Evolutionary conservation across 495 filamentous ascomycete genomes (phyloP), one percentile per base, ranked within the genome.

Genomic region (Lindgomyces ingoldianus): DNA sequence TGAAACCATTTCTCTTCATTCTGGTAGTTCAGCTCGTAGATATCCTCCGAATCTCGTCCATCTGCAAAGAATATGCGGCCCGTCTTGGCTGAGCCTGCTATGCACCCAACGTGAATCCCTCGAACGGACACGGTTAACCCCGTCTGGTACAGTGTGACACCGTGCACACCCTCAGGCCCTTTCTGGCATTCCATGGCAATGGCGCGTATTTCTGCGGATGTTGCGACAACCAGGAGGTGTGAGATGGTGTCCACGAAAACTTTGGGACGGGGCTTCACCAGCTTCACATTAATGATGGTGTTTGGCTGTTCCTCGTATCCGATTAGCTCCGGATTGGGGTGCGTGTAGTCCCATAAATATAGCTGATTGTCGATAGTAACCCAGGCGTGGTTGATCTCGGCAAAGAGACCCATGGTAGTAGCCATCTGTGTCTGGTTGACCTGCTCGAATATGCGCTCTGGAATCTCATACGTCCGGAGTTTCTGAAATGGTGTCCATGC

Each of bases 321-420:
- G 57, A 94, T 87, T n/a, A 96, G 75, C 69, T 94, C 89, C 22
- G 93, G 89, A 70, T 91, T 87, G 26, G 89, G 87, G 63, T 89
- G 83, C 10, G 91, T 93, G 72, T 96, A 99, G 75, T 99, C 94
- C 94, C 94, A 99, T 12, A 99, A 80, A 73, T 98, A 99, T 25
- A 99, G 81, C 56, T 89, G 87, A 75, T 94, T 96, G 77, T 99
- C 94, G 71, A 99, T 96, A 0, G 90, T 83, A 21, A 95, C 88
- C 92, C 93, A 99, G 46, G 93, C 93, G 77, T 97, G 93, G 61
- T 91, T 90, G 67, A 99, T 75, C 73, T 91, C 88, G 21, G 94
- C 90, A 74, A 99, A 96, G 41, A 98, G 76, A 21, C 94, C 94
- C 87, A 98, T 95, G 71, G 82, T 84, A 11, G 93, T 94, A 24